Conservation (phyloP, 352 stramenopile species). For the Globisporangium heterothallicum region DNA sequence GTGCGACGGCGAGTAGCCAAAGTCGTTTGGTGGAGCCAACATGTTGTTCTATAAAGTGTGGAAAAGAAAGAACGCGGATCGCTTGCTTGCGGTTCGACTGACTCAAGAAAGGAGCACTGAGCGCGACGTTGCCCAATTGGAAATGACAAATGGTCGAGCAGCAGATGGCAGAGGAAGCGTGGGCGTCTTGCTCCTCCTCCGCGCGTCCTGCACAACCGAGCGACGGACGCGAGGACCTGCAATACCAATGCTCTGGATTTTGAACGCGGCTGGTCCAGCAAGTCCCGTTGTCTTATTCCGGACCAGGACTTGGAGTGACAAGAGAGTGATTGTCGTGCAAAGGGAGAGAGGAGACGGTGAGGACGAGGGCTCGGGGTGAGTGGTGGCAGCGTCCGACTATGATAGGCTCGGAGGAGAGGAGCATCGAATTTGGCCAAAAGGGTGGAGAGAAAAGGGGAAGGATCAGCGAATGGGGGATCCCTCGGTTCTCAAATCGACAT, state of each 20-base stretch:
- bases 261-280: too few species aligned
- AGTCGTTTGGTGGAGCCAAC: constrained; percentile 54
- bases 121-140: constrained; percentile 53
- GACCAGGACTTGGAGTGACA: too few species aligned
- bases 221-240: too few species aligned
- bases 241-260: not conserved
- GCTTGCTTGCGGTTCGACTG: not conserved
- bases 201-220: not conserved
- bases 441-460: too few species aligned
- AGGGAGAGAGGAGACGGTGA: not conserved
- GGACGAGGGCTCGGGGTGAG: not conserved
- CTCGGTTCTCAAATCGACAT: not conserved
- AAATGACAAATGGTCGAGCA: constrained; percentile 65
- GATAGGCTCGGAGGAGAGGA: not conserved
- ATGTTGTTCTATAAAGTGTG: constrained; percentile 11
- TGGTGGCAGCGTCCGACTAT: not conserved
- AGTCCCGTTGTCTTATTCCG: too few species aligned
- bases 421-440: not conserved
- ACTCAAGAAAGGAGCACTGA: constrained; percentile 8
- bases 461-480: not conserved
- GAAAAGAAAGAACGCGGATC: not conserved
- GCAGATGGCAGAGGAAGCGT: constrained; percentile 34
- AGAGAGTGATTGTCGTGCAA: too few species aligned
- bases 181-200: too few species aligned
- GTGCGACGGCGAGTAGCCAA: constrained; percentile 45